These are phyloP conservation scores for Craterostigma plantagineum DNA, from an alignment of 257 asterid species.

Conservation along the genomic window DNA sequence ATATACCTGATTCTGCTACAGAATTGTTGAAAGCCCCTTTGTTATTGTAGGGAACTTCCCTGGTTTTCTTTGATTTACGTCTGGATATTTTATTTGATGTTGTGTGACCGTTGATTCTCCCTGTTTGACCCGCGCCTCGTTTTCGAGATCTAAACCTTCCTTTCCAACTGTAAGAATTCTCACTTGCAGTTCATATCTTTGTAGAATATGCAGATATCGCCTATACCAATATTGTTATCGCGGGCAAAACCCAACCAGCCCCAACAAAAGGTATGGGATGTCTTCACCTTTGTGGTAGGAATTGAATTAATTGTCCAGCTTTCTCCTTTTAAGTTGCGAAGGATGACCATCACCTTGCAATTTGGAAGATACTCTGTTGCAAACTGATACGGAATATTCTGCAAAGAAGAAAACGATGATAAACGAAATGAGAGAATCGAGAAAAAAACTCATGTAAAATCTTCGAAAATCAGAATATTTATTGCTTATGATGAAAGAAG, in stretches of 20 bases:
- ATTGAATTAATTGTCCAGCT: constrained; percentile 80
- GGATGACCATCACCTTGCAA: constrained; percentile 66
- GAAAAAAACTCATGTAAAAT: too few species aligned
- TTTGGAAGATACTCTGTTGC: constrained; percentile 72
- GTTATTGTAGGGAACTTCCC: constrained; percentile 16
- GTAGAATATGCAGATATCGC: constrained; percentile 69
- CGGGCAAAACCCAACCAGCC: constrained; percentile 95
- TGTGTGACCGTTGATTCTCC: constrained; percentile 18
- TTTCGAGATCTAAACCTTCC: constrained; percentile 30
- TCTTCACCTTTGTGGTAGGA: constrained; percentile 73
- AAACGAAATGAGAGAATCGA: too few species aligned
- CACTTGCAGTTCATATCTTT: constrained; percentile 52
- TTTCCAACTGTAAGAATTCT: constrained; percentile 55
- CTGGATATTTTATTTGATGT: constrained; percentile 21
- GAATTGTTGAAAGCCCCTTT: constrained; percentile 22
- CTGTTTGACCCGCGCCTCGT: constrained; percentile 24
- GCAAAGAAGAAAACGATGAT: constrained; percentile 12
- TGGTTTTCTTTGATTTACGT: constrained; percentile 26
- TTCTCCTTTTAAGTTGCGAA: constrained; percentile 58
- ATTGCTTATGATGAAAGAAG: not conserved
- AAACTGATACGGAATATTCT: constrained; percentile 85
- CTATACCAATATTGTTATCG: constrained; percentile 46
- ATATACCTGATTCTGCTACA: constrained; percentile 33
- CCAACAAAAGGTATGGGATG: constrained; percentile 91
- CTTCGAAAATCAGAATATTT: too few species aligned